phyloP scores from a whole-genome alignment of 2,329 filamentous ascomycete genomes.

The Tolypocladium tropicale region DNA sequence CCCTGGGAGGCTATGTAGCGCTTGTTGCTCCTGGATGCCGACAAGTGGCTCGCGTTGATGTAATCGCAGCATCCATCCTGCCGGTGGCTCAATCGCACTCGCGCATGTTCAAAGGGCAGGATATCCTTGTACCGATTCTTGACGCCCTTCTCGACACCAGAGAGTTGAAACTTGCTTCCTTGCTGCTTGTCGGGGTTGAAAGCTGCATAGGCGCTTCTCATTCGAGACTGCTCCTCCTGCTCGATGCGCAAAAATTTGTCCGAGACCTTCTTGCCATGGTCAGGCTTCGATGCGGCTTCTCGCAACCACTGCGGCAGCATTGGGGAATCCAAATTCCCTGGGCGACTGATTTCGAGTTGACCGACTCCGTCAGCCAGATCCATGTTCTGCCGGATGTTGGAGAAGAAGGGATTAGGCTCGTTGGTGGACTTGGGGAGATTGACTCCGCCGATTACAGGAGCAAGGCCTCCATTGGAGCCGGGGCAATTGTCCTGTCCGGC shows the following conservation, averaged over 20 bases:
- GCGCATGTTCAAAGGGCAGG: conserved; percentile 86
- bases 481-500: not conserved
- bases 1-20: conserved; percentile 93
- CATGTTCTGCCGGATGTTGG: conserved; percentile 94
- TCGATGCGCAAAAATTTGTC: conserved; percentile 80
- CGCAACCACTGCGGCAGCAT: conserved; percentile 69
- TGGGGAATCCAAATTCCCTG: conserved; percentile 32
- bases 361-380: conserved; percentile 90
- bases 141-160: conserved; percentile 83
- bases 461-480: conserved; percentile 32
- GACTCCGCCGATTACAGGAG: conserved; percentile 80
- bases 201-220: conserved; percentile 63
- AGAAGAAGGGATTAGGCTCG: conserved; percentile 80
- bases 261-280: conserved; percentile 72
- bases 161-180: conserved; percentile 54
- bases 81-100: conserved; percentile 68
- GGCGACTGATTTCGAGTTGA: conserved; percentile 52
- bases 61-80: conserved; percentile 72
- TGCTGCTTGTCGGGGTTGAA: conserved; percentile 28
- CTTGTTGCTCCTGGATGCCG: conserved; percentile 73
- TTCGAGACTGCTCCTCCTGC: conserved; percentile 76
- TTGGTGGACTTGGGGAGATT: conserved; percentile 61
- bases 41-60: conserved; percentile 85
- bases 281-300: conserved; percentile 50
- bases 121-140: conserved; percentile 99